A percentile compares a stretch with the other conserved stretches of the same genome.
Conservation (phyloP, 2,329 filamentous ascomycete species). For the Chaetomium globosum region DNA sequence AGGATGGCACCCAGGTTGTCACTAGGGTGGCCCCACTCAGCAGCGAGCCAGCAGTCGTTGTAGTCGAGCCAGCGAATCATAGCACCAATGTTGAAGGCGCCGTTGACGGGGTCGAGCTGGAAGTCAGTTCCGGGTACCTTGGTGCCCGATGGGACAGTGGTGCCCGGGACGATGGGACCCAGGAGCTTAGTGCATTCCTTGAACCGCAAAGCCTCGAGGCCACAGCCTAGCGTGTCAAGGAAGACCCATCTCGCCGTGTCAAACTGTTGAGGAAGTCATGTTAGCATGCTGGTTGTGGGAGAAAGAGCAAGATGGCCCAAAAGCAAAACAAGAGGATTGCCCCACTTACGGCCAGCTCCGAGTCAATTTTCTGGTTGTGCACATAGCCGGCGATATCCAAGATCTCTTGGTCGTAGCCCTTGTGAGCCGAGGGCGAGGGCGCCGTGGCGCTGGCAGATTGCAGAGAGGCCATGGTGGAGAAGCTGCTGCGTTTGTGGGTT, state of each 20-base stretch:
- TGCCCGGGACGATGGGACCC: conserved; percentile 87
- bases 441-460: conserved; percentile 50
- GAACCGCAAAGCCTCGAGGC: conserved; percentile 92
- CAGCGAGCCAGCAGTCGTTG: conserved; percentile 99
- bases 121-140: conserved; percentile 90
- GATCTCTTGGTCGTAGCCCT: conserved; percentile 87
- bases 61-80: conserved; percentile 99
- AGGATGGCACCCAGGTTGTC: conserved; percentile 98
- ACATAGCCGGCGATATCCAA: conserved; percentile 94
- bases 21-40: conserved; percentile 98
- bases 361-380: conserved; percentile 87
- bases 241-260: conserved; percentile 97
- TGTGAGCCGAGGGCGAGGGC: conserved; percentile 49
- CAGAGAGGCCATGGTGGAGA: conserved; percentile 54
- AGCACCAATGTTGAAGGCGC: conserved; percentile 97
- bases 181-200: conserved; percentile 95
- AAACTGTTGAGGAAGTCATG: conserved; percentile 57
- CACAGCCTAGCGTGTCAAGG: conserved; percentile 94
- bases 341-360: conserved; percentile 81
- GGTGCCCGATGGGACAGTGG: conserved; percentile 86
- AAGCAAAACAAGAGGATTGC: not conserved
- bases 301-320: not conserved
- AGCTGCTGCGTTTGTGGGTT: conserved; percentile 40
- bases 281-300: conserved; percentile 32
- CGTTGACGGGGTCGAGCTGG: conserved; percentile 92